Conservation (phyloP, 495 filamentous ascomycete species). For the Penicillium paradoxum region DNA sequence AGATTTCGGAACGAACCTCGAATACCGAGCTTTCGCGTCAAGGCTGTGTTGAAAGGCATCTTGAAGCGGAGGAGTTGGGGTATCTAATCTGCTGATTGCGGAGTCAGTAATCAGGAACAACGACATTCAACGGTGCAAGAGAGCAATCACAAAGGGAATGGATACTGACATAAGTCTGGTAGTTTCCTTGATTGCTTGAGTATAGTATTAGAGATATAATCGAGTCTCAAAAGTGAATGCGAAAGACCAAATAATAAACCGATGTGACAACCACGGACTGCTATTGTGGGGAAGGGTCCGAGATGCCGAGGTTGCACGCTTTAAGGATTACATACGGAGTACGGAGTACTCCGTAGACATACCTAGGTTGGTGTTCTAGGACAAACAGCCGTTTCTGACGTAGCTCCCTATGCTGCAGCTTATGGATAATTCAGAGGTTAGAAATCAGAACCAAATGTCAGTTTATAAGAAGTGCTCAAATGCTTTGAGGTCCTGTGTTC, state of each 20-base stretch:
- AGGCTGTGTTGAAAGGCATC: constrained; percentile 91
- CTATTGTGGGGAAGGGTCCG: constrained; percentile 24
- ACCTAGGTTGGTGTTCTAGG: background rate
- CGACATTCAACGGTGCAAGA: background rate
- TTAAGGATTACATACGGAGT: constrained; percentile 12
- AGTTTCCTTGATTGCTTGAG: background rate
- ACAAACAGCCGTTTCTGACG: background rate
- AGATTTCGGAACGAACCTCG: constrained; percentile 46
- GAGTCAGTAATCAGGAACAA: background rate
- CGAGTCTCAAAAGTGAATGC: background rate
- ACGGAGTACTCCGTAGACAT: background rate
- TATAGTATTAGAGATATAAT: background rate
- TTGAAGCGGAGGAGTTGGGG: constrained; percentile 7
- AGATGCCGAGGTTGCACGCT: constrained; percentile 34
- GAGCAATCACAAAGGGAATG: background rate
- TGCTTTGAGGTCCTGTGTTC: background rate
- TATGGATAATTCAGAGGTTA: background rate
- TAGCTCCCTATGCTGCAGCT: background rate
- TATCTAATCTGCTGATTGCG: background rate
- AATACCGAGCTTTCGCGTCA: constrained; percentile 88
- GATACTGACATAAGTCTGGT: background rate
- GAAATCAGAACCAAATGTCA: background rate
- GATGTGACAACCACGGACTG: constrained; percentile 24
- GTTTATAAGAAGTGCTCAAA: background rate
- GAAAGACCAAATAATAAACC: constrained; percentile 14